Evolutionary conservation across 2,329 filamentous ascomycete genomes (phyloP).

Genomic region (Gliomastix tumulicola): DNA sequence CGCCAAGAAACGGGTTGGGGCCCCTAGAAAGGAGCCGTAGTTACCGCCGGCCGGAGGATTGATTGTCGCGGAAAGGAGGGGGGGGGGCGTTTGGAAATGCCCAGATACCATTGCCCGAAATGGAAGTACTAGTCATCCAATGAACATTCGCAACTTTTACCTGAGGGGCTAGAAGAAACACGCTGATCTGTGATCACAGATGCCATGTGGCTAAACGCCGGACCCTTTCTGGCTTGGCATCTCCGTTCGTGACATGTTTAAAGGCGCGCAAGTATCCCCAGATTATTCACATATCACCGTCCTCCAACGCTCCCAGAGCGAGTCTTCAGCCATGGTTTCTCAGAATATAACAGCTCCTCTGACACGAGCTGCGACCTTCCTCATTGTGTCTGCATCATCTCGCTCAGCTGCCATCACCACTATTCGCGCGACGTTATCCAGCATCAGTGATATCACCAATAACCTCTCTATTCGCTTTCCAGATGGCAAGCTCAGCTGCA

Average conservation of each 20-base stretch:
- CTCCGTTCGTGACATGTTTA: background rate
- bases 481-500: constrained; percentile 35
- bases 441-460: constrained; percentile 37
- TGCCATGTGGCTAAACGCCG: background rate
- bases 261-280: no score
- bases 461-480: constrained; percentile 37
- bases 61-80: background rate
- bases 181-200: background rate
- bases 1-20: no score
- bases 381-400: constrained; percentile 35
- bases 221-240: background rate
- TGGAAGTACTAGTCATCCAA: background rate
- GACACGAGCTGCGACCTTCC: constrained; percentile 45
- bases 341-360: constrained; percentile 28
- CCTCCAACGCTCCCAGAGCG: no score
- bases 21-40: no score
- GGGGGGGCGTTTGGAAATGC: background rate
- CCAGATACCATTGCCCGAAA: background rate
- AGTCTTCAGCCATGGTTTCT: no score
- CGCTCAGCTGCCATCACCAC: constrained; percentile 24
- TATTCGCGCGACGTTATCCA: constrained; percentile 35
- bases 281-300: no score
- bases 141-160: background rate
- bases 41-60: no score
- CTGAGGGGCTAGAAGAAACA: background rate